Evolutionary conservation across 768 basidiomycete species (phyloP).

Genomic region (Termitomyces titanicus): DNA sequence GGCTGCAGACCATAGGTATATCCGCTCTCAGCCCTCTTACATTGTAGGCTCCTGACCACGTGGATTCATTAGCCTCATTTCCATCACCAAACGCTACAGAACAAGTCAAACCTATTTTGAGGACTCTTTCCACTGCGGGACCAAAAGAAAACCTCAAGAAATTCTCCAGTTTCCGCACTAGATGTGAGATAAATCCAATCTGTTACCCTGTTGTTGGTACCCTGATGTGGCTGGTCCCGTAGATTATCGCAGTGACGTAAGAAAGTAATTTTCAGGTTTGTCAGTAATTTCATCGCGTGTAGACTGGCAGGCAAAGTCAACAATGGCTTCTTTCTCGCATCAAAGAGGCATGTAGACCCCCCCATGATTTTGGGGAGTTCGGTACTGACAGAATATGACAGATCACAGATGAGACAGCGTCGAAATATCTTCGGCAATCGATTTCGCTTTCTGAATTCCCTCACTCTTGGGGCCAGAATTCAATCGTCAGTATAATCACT

Average conservation of each 20-base stretch:
- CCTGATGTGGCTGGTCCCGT: conserved; percentile 9
- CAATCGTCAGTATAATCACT: conserved; percentile 46
- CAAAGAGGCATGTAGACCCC: conserved; percentile 42
- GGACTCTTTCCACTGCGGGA: conserved; percentile 63
- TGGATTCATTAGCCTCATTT: conserved; percentile 41
- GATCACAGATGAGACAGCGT: conserved; percentile 64
- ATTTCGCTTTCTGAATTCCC: conserved; percentile 71
- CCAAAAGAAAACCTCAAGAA: conserved; percentile 59
- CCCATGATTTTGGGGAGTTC: background rate
- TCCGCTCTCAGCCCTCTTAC: conserved; percentile 13
- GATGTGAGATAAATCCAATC: conserved; percentile 45
- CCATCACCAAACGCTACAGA: conserved; percentile 59
- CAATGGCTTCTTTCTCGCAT: conserved; percentile 72
- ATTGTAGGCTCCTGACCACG: conserved; percentile 18
- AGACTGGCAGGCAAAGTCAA: conserved; percentile 79
- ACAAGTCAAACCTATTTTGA: conserved; percentile 53
- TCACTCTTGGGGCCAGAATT: conserved; percentile 85
- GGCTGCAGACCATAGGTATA: conserved; percentile 35
- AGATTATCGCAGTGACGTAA: conserved; percentile 78
- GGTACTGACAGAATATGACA: conserved; percentile 22
- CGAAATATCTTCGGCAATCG: conserved; percentile 45
- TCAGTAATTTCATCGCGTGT: conserved; percentile 16
- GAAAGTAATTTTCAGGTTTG: conserved; percentile 5
- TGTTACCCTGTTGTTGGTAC: conserved; percentile 4
- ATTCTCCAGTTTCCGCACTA: conserved; percentile 70